Percentiles rank a stretch among this genome's conserved stretches.
These are phyloP conservation scores for Xylaria nigripes DNA, from an alignment of 495 filamentous ascomycete genomes.

Conservation along the genomic window DNA sequence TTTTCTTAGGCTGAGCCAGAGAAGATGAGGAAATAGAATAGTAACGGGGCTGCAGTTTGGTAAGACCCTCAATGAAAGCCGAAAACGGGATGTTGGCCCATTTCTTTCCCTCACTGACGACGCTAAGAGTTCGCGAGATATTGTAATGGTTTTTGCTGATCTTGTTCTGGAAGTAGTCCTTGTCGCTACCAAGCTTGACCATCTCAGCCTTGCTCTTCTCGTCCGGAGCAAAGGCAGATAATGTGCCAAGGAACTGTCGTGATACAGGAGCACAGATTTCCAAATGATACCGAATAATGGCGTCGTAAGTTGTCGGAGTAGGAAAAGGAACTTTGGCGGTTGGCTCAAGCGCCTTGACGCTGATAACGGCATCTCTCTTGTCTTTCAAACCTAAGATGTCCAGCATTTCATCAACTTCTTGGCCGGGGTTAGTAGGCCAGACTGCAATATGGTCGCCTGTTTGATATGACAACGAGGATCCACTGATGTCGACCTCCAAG, in stretches of 20 bases:
- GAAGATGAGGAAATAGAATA: conserved; percentile 99
- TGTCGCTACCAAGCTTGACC: conserved; percentile 79
- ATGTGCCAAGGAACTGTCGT: conserved; percentile 82
- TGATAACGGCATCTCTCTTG: conserved; percentile 79
- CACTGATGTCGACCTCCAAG: conserved; percentile 88
- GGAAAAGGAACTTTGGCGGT: conserved; percentile 98
- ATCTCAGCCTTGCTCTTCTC: conserved; percentile 78
- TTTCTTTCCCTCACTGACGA: conserved; percentile 55
- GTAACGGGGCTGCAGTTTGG: conserved; percentile 94
- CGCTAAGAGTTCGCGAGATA: conserved; percentile 80
- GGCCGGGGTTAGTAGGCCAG: conserved; percentile 94
- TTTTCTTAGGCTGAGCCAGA: conserved; percentile 82
- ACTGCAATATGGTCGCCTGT: conserved; percentile 96
- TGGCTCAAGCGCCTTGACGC: conserved; percentile 85
- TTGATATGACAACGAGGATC: conserved; percentile 81
- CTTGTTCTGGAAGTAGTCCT: conserved; percentile 91
- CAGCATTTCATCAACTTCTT: conserved; percentile 87
- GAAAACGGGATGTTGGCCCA: conserved; percentile 90
- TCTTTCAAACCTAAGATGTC: conserved; percentile 62
- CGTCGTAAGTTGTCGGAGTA: conserved; percentile 93
- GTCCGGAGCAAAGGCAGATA: conserved; percentile 85
- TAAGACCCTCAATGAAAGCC: conserved; percentile 83
- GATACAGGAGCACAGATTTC: conserved; percentile 94
- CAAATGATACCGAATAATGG: conserved; percentile 90
- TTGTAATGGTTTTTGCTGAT: conserved; percentile 78